These are phyloP conservation scores for Aureobasidium uvarum DNA, from an alignment of 2,329 filamentous ascomycete genomes.

Conservation along the genomic window DNA sequence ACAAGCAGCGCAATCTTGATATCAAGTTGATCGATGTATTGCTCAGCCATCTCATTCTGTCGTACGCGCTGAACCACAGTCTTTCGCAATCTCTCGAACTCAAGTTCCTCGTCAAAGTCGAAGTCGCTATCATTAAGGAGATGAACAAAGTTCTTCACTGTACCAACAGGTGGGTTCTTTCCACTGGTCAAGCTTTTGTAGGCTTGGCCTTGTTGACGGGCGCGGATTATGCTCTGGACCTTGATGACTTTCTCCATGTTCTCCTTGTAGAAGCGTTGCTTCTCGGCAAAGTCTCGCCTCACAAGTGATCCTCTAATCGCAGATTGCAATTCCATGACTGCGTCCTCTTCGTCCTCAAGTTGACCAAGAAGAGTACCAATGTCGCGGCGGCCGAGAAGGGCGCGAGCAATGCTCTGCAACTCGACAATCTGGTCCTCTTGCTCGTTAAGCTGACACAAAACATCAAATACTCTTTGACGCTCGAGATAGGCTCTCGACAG, in stretches of 20 bases:
- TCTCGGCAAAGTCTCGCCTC: slow-evolving; percentile 73
- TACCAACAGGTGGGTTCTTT: slow-evolving; percentile 94
- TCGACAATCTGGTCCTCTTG: slow-evolving; percentile 65
- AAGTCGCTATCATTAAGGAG: slow-evolving; percentile 97
- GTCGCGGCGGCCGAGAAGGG: slow-evolving; percentile 71
- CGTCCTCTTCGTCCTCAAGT: slow-evolving; percentile 79
- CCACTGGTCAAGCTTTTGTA: slow-evolving; percentile 96
- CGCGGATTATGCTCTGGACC: slow-evolving; percentile 93
- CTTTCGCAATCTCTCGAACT: slow-evolving; percentile 92
- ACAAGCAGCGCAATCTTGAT: slow-evolving; percentile 98
- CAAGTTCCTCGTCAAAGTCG: slow-evolving; percentile 97
- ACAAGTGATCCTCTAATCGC: slow-evolving; percentile 71
- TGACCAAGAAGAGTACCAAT: slow-evolving; percentile 72
- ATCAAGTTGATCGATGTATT: slow-evolving; percentile 97
- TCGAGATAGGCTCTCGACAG: slow-evolving; percentile 63
- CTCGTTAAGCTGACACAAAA: slow-evolving; percentile 68
- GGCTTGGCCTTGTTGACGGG: slow-evolving; percentile 92
- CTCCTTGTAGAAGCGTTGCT: slow-evolving; percentile 83
- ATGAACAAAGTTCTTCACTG: slow-evolving; percentile 97
- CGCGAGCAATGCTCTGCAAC: slow-evolving; percentile 74
- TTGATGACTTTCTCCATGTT: slow-evolving; percentile 99
- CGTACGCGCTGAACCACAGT: slow-evolving; percentile 96
- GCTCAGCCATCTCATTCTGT: slow-evolving; percentile 94
- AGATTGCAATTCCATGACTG: slow-evolving; percentile 71
- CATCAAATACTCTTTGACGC: slow-evolving; percentile 58